Evolutionary conservation across 768 basidiomycete species (phyloP).

Genomic region (Kwoniella sp.): DNA sequence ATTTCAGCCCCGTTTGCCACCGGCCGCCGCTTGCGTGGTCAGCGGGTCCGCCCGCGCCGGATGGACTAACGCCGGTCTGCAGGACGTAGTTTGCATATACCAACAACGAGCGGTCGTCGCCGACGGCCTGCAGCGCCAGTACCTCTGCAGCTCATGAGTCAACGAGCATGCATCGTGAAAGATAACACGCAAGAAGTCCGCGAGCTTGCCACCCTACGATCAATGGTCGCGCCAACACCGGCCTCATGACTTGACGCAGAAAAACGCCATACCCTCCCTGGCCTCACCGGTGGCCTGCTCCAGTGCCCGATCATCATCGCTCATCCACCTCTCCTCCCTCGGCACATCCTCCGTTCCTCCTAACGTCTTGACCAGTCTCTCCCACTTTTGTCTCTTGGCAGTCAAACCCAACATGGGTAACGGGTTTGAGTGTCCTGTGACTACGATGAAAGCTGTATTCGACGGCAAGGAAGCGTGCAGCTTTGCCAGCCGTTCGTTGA

Average conservation of each 20-base stretch:
- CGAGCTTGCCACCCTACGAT: not conserved
- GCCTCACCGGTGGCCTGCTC: conserved; percentile 75
- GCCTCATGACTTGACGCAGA: conserved; percentile 53
- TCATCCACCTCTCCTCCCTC: conserved; percentile 66
- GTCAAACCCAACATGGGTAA: conserved; percentile 70
- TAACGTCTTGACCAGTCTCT: conserved; percentile 54
- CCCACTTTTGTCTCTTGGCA: conserved; percentile 67
- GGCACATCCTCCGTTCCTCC: conserved; percentile 54
- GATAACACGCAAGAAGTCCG: too few species aligned
- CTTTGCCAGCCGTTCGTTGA: conserved; percentile 61
- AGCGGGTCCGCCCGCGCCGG: too few species aligned
- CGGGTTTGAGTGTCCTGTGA: conserved; percentile 86
- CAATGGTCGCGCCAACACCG: not conserved
- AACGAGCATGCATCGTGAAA: too few species aligned
- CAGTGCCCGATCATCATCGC: conserved; percentile 68
- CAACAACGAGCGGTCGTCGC: too few species aligned
- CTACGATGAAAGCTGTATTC: conserved; percentile 74
- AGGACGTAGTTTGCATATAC: too few species aligned
- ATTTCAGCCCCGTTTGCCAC: too few species aligned
- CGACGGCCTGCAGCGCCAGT: too few species aligned
- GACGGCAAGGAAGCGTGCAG: conserved; percentile 69
- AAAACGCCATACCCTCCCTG: conserved; percentile 76
- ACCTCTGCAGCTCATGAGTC: too few species aligned
- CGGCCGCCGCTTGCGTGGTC: too few species aligned
- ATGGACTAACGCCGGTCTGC: too few species aligned